Conservation (phyloP, 2,329 filamentous ascomycete genomes). For the Cladosporium sp. region DNA sequence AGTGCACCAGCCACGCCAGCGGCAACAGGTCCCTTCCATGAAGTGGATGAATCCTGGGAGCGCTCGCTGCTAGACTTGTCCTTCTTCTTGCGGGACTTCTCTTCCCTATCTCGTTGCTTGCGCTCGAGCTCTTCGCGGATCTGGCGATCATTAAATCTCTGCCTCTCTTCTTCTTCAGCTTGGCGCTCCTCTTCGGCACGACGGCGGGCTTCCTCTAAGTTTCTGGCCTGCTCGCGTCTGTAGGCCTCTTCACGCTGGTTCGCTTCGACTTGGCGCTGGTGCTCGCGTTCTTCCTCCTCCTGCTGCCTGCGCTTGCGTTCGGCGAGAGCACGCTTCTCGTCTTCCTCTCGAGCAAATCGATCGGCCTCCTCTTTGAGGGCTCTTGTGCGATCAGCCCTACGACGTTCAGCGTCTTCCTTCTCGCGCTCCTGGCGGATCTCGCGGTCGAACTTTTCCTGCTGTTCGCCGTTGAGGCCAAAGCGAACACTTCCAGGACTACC, state of each 20-base stretch:
- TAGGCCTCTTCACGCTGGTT: slow-evolving; percentile 33
- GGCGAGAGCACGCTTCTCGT: slow-evolving; percentile 15
- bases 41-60: slow-evolving; percentile 24
- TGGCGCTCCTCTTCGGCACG: slow-evolving; percentile 18
- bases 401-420: slow-evolving; percentile 31
- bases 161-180: slow-evolving; percentile 12
- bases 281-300: slow-evolving; percentile 12
- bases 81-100: not conserved
- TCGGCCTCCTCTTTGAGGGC: slow-evolving; percentile 38
- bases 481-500: slow-evolving; percentile 50
- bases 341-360: slow-evolving; percentile 28
- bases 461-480: slow-evolving; percentile 59
- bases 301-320: slow-evolving; percentile 13
- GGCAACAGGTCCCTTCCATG: slow-evolving; percentile 41
- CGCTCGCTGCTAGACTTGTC: not conserved
- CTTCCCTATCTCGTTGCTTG: slow-evolving; percentile 19
- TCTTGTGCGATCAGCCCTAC: slow-evolving; percentile 34
- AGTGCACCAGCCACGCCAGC: slow-evolving; percentile 37
- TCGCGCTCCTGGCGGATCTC: slow-evolving; percentile 28
- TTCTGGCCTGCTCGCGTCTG: slow-evolving; percentile 28
- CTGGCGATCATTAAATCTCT: slow-evolving; percentile 16
- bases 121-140: slow-evolving; percentile 20
- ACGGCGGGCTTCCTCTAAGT: slow-evolving; percentile 25
- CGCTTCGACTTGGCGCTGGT: slow-evolving; percentile 8
- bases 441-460: slow-evolving; percentile 50